A percentile compares a stretch with the other conserved stretches of the same genome.
Evolutionary conservation across 441 rosid genomes (phyloP).

Genomic region (Melastoma candidum): DNA sequence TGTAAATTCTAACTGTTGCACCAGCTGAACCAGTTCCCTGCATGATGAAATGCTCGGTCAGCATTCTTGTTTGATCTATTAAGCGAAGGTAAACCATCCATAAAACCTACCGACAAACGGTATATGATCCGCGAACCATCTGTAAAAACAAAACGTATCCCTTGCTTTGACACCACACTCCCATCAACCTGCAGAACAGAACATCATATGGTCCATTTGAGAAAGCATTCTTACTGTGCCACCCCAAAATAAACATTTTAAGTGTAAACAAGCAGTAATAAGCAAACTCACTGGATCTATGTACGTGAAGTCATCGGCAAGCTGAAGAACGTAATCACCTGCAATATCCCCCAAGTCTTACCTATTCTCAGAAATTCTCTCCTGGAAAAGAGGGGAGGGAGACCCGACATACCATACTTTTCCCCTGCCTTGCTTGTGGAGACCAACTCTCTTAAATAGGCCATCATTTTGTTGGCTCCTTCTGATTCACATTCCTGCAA

Average conservation of each 20-base stretch:
- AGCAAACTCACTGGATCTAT: slow-evolving; percentile 67
- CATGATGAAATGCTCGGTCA: slow-evolving; percentile 1
- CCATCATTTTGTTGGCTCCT: slow-evolving; percentile 83
- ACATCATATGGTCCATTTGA: too few relatives aligned
- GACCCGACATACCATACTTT: slow-evolving; percentile 43
- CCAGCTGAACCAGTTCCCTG: slow-evolving; percentile 98
- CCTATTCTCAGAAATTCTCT: background rate
- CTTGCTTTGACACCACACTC: too few relatives aligned
- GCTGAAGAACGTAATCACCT: slow-evolving; percentile 66
- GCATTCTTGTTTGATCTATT: too few relatives aligned
- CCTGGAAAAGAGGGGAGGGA: background rate
- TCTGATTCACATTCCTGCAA: slow-evolving; percentile 85
- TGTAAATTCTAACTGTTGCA: slow-evolving; percentile 77
- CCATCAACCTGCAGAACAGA: too few relatives aligned
- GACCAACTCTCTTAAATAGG: slow-evolving; percentile 60
- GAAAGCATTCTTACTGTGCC: too few relatives aligned
- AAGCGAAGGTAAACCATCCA: too few relatives aligned
- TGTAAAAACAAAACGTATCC: too few relatives aligned
- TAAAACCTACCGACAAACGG: too few relatives aligned
- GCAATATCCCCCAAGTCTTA: background rate
- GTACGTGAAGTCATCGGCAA: slow-evolving; percentile 88
- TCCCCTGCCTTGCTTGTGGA: slow-evolving; percentile 68
- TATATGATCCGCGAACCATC: too few relatives aligned
- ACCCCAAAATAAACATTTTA: too few relatives aligned
- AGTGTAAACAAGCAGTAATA: background rate